A percentile compares a stretch with the other conserved stretches of the same genome.
Evolutionary conservation across 148 eudicot species (phyloP).

Genomic region (Diospyros lotus): DNA sequence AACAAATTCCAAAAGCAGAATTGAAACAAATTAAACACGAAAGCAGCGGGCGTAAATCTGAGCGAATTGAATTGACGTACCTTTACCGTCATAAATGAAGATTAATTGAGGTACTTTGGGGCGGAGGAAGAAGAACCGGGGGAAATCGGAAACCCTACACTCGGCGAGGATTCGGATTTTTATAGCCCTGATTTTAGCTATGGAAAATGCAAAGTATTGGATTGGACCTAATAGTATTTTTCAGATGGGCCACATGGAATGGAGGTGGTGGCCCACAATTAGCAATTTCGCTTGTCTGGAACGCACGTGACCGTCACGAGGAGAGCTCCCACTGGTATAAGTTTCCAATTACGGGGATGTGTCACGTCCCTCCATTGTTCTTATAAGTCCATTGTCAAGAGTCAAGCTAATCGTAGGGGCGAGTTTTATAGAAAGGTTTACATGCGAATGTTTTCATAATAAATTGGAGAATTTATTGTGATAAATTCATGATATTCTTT

Average conservation of each 20-base stretch:
- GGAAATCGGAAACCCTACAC: constrained; percentile 22
- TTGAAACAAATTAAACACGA: background rate
- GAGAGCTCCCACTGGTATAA: no score
- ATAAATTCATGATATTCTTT: no score
- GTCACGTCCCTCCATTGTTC: background rate
- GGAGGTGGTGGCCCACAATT: constrained; percentile 5
- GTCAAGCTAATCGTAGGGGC: background rate
- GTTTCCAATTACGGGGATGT: background rate
- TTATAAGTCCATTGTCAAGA: background rate
- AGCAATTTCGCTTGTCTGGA: background rate
- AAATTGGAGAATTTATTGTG: no score
- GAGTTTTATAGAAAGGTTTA: no score
- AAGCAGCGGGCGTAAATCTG: background rate
- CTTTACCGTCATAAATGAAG: constrained; percentile 24
- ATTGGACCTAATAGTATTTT: constrained; percentile 11
- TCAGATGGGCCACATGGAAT: constrained; percentile 10
- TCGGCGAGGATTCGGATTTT: constrained; percentile 8
- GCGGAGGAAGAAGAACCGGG: constrained; percentile 4
- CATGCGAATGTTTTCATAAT: no score
- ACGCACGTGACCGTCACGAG: background rate
- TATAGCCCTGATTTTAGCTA: constrained; percentile 2
- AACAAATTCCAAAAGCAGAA: background rate
- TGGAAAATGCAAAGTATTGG: background rate
- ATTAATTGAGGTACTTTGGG: constrained; percentile 1
- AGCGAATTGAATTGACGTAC: constrained; percentile 15